Evolutionary conservation across 495 filamentous ascomycete genomes (phyloP), one percentile per base, ranked within the genome.

Genomic region (Diplogelasinospora grovesii): DNA sequence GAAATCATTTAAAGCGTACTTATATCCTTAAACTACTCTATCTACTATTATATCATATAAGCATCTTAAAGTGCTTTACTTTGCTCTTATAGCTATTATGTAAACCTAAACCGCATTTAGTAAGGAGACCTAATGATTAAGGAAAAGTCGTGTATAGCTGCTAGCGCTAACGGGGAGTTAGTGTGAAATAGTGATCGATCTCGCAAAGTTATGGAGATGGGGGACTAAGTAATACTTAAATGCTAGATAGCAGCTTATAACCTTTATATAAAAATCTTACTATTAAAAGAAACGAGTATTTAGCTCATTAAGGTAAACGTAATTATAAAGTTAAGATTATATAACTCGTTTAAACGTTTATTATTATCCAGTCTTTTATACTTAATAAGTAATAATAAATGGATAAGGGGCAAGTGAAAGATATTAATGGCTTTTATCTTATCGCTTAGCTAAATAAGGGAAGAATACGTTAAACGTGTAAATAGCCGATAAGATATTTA

Each of bases 331-430:
- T 64, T 68, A 5, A 85, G 81, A 46, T 81, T 86, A 73, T 82
- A 95, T 1, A 95, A 75, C 52, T 92, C 86, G 57, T 95, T 89
- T 83, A 88, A 20, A 85, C 73, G 54, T 95, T 89, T 7, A 87
- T 89, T 57, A 89, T 83, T 6, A 87, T 93, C 34, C 89, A 76
- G 37, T 85, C 79, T n/a, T n/a, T n/a, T n/a, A n/a, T n/a, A n/a
- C n/a, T n/a, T n/a, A n/a, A n/a, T n/a, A n/a, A n/a, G n/a, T n/a
- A n/a, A n/a, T n/a, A n/a, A n/a, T n/a, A n/a, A n/a, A n/a, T n/a
- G n/a, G n/a, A n/a, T n/a, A n/a, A n/a, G n/a, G n/a, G n/a, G n/a
- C n/a, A n/a, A n/a, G n/a, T n/a, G n/a, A n/a, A n/a, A n/a, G n/a
- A n/a, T n/a, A n/a, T n/a, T n/a, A n/a, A n/a, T n/a, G n/a, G n/a